A percentile compares a stretch with the other conserved stretches of the same genome.
Conservation (phyloP, 495 filamentous ascomycete species). For the Hyphodiscus hymeniophilus region DNA sequence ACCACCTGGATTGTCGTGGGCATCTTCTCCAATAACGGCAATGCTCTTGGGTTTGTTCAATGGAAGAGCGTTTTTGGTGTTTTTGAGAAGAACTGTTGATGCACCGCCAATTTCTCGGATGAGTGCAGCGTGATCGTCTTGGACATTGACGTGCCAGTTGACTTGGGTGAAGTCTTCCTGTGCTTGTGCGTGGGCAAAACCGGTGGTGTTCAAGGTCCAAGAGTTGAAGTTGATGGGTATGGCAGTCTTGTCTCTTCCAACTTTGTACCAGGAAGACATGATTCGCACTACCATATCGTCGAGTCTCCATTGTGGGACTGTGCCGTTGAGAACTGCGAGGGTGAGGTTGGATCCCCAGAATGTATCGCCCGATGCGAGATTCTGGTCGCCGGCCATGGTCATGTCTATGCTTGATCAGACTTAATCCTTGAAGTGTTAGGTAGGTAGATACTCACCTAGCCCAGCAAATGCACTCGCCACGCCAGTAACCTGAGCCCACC, state of each 20-base stretch:
- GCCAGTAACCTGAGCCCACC: conserved; percentile 81
- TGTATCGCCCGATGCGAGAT: conserved; percentile 59
- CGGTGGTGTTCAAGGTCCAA: conserved; percentile 73
- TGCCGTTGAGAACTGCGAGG: conserved; percentile 79
- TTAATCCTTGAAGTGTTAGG: too few species aligned
- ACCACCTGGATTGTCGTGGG: conserved; percentile 67
- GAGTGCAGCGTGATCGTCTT: conserved; percentile 57
- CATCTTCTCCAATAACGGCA: conserved; percentile 81
- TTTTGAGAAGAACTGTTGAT: conserved; percentile 86
- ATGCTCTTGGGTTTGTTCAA: conserved; percentile 67
- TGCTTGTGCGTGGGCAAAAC: conserved; percentile 55
- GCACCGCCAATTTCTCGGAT: conserved; percentile 69
- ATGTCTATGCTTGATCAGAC: conserved; percentile 41
- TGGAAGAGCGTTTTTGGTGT: conserved; percentile 62
- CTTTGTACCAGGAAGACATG: conserved; percentile 86
- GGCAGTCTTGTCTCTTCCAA: conserved; percentile 36
- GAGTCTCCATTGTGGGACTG: conserved; percentile 80
- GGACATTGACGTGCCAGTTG: conserved; percentile 83
- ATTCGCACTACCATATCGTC: conserved; percentile 92
- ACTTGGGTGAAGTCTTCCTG: conserved; percentile 54
- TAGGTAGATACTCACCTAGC: conserved; percentile 34
- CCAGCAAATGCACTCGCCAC: conserved; percentile 72
- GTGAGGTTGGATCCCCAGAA: conserved; percentile 89
- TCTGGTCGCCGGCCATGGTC: conserved; percentile 87
- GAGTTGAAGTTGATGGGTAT: conserved; percentile 79